A percentile compares a stretch with the other conserved stretches of the same genome.
phyloP scores from a whole-genome alignment of 2,329 filamentous ascomycete species.

The Xylariaceae sp. region DNA sequence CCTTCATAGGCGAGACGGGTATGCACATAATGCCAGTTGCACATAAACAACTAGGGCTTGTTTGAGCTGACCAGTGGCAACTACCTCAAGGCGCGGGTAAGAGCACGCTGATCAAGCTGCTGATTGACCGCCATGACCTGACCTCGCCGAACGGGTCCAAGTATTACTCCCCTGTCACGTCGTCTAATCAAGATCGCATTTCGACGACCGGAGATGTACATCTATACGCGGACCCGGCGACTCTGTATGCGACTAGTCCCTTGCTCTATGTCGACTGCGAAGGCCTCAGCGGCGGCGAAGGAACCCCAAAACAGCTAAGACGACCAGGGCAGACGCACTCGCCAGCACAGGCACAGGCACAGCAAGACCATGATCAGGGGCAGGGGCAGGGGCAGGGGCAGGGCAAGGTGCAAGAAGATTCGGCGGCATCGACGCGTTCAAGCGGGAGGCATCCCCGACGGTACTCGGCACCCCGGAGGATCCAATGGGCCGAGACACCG shows the following conservation, averaged over 20 bases:
- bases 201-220: constrained; percentile 48
- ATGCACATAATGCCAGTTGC: no score
- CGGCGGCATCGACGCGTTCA: constrained; percentile 3
- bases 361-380: no score
- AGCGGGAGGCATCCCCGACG: constrained; percentile 11
- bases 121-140: constrained; percentile 35
- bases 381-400: no score
- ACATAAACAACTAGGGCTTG: no score
- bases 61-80: no score
- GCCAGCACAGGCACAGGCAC: constrained; percentile 8
- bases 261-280: constrained; percentile 48
- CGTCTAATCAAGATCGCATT: constrained; percentile 35
- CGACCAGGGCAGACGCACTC: not conserved
- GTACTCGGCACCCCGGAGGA: constrained; percentile 20
- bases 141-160: constrained; percentile 24
- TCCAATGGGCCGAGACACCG: constrained; percentile 32
- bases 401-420: no score
- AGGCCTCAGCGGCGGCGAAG: constrained; percentile 45
- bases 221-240: constrained; percentile 44
- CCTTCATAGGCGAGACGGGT: constrained; percentile 40
- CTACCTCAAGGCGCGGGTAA: constrained; percentile 42
- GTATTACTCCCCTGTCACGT: constrained; percentile 41
- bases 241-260: constrained; percentile 33
- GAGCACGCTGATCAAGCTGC: constrained; percentile 44
- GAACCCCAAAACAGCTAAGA: constrained; percentile 28